These are phyloP conservation scores for Polyporus arcularius DNA, from an alignment of 768 basidiomycete species.

Conservation along the genomic window DNA sequence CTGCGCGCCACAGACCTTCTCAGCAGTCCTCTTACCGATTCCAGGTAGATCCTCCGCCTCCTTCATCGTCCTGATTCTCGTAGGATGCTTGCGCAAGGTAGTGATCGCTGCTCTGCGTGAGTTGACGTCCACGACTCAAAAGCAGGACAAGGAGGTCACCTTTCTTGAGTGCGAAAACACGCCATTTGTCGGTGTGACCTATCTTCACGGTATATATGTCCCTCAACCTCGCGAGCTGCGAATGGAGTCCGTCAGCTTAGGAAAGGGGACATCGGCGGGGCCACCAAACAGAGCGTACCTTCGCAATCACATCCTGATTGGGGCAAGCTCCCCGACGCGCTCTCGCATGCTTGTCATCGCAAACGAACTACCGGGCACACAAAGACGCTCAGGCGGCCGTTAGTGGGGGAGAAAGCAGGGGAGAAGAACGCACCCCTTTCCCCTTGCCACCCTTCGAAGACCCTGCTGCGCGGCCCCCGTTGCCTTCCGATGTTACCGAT, in stretches of 20 bases:
- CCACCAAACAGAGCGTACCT: constrained; percentile 40
- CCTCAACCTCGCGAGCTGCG: constrained; percentile 66
- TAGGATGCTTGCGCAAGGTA: constrained; percentile 54
- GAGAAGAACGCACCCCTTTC: not conserved
- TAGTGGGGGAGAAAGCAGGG: not conserved
- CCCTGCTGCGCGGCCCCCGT: not conserved
- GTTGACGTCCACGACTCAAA: not conserved
- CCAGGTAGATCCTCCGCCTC: constrained; percentile 64
- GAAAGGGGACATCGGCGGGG: not conserved
- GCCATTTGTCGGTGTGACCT: constrained; percentile 66
- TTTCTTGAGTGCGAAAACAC: constrained; percentile 64
- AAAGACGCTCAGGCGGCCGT: not conserved
- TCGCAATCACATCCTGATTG: constrained; percentile 77
- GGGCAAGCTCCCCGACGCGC: constrained; percentile 37
- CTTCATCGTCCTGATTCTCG: constrained; percentile 54
- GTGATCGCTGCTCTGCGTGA: constrained; percentile 51
- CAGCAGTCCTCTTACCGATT: constrained; percentile 74
- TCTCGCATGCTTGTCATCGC: constrained; percentile 51
- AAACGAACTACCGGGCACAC: constrained; percentile 44
- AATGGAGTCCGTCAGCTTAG: not conserved
- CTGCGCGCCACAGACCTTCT: constrained; percentile 49
- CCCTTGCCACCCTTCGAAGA: not conserved
- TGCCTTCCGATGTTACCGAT: not conserved
- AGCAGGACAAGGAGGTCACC: constrained; percentile 39
- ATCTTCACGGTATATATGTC: constrained; percentile 63